Conservation (phyloP, 164 flowering plant species). For the Malania oleifera region DNA sequence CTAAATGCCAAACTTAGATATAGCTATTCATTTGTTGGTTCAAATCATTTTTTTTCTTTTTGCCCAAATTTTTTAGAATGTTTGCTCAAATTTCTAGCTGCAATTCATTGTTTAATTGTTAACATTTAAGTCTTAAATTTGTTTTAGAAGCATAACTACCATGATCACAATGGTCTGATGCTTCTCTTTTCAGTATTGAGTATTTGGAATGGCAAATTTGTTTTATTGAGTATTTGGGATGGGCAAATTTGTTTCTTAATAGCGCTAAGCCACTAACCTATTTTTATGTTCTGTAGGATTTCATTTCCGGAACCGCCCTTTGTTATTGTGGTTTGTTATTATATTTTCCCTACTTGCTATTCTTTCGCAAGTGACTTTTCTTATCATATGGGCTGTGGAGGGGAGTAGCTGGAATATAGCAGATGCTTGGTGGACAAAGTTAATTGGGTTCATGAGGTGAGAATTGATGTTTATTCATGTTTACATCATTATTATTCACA, state of each 20-base stretch:
- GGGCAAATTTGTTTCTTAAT: not conserved
- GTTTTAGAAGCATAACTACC: not conserved
- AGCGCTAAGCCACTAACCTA: not conserved
- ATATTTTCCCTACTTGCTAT: slow-evolving; percentile 38
- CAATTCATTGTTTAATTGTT: not conserved
- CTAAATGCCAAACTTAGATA: too few species aligned
- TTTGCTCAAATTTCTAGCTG: not conserved
- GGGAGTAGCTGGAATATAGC: slow-evolving; percentile 27
- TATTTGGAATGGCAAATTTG: not conserved
- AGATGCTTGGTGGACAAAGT: slow-evolving; percentile 51
- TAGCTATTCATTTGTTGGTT: too few species aligned
- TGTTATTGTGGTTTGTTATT: slow-evolving; percentile 41
- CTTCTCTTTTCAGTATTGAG: not conserved
- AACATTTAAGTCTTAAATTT: not conserved
- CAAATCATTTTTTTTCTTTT: not conserved
- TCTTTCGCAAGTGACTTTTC: slow-evolving; percentile 40
- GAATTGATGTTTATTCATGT: slow-evolving; percentile 6
- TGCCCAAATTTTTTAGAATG: not conserved
- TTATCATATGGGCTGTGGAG: slow-evolving; percentile 34
- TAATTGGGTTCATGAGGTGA: slow-evolving; percentile 56
- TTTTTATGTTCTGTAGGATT: slow-evolving; percentile 31
- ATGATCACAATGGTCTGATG: not conserved
- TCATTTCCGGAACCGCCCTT: slow-evolving; percentile 27
- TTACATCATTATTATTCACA: not conserved
- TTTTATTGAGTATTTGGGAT: not conserved